Evolutionary conservation across 208 protist species (phyloP), one percentile per base, ranked within the genome.

Genomic region (Balamuthia mandrillaris): DNA sequence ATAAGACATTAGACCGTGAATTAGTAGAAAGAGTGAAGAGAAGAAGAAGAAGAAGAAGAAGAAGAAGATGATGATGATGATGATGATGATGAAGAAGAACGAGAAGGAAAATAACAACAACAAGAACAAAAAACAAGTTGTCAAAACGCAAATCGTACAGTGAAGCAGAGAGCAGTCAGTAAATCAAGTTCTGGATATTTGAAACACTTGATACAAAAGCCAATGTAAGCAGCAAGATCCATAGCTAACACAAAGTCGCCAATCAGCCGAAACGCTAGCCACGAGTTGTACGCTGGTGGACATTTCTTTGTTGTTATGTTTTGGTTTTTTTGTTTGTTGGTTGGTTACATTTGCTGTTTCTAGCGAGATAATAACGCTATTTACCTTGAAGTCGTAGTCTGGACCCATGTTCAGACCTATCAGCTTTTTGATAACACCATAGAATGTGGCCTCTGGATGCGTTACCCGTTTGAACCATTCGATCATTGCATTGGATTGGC

Each of bases 191-290:
- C 18, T 21, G 74, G 58, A 21, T 29, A 72, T 29, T 82, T 27
- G 27, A 33, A 16, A 12, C 27, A 84, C 2, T 41, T 93, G 6
- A 75, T 27, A 21, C 81, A 88, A 1, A 97, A 88, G 18, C 95
- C 90, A 29, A 95, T 66, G 86, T 97, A 97, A 24, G 92, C 90
- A 24, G 94, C 81, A 47, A 97, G 85, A 88, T 98, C 96, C 82
- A 94, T 96, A 21, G 91, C 90, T 18, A 98, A 88, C 35, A 98
- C 91, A 58, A 98, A 90, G 70, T 97, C 96, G 44, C 97, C 96
- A n/a, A 98, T 31, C 74, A 93, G 72, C 54, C 95, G 92, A 81
- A 96, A 98, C 31, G 95, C 89, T 85, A 98, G 94, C 96, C 96
- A 98, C 41, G 96, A 90, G 85, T 97, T 98, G 86, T 96, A 97